Evolutionary conservation across 192 early-diverging fungal species (phyloP), one percentile per base, ranked within the genome.

Genomic region (Podochytrium sp.): DNA sequence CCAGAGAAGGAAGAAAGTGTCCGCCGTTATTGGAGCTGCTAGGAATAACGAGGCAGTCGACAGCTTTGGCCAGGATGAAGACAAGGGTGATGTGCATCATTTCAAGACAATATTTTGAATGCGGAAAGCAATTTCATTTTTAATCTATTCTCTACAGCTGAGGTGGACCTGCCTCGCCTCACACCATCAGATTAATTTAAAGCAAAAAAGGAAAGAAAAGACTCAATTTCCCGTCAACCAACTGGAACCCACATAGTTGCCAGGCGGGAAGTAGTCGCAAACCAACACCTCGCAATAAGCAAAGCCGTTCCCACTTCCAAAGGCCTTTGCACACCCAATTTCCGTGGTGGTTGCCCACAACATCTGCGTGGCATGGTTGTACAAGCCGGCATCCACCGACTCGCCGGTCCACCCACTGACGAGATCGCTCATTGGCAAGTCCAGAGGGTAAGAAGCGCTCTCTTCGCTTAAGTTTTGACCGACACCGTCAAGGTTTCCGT

Each of bases 301-400:
- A 29, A 39, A 40, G 12, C 63, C 63, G 23, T 35, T 12, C n/a
- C 40, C 41, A 25, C 18, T 65, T 14, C 60, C 38, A 7, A 37
- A 38, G 2, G 52, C 52, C 49, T 56, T 52, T 4, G 56, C 70
- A 43, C 70, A 72, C 12, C 70, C 70, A 41, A 72, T 60, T 6
- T 60, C 2, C 6, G 55, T 60, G 12, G 70, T 60, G 10, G 70
- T 60, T 3, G 51, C 57, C 70, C 70, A 72, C n/a, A 57, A 20
- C 56, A 72, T 42, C 38, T 72, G 70, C 20, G 70, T 59, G 1
- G 56, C 53, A 40, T 72, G 70, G 56, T 72, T 72, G n/a, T 57
- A 57, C 38, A 53, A 40, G n/a, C 3, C 39, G 4, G 35, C 66
- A 30, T 18, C 40, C 5, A 37, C 23, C 1, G 1, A 20, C 37